Conservation (phyloP, 2,329 filamentous ascomycete species). For the Nothomitra cinnamomea region DNA sequence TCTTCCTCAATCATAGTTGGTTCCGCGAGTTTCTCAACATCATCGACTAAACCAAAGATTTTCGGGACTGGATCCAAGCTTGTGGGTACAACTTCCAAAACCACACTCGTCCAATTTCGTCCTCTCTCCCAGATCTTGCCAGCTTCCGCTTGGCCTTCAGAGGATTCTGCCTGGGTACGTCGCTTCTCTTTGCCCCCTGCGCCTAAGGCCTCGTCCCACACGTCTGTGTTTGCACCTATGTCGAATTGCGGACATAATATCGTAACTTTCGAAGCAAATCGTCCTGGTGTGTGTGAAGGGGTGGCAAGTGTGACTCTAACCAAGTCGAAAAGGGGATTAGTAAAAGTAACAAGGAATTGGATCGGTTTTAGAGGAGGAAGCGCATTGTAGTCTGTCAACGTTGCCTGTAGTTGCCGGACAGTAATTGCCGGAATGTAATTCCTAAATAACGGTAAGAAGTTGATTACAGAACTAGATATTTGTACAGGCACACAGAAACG, state of each 20-base stretch:
- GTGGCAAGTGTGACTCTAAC: slow-evolving; percentile 80
- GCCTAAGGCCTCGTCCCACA: slow-evolving; percentile 78
- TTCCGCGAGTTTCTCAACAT: slow-evolving; percentile 4
- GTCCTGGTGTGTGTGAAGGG: slow-evolving; percentile 59
- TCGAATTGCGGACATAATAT: slow-evolving; percentile 90
- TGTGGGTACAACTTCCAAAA: slow-evolving; percentile 54
- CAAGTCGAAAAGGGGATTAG: slow-evolving; percentile 84
- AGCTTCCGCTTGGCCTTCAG: slow-evolving; percentile 45
- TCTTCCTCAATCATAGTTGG: slow-evolving; percentile 25
- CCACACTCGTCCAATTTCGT: slow-evolving; percentile 86
- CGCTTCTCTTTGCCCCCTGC: slow-evolving; percentile 19
- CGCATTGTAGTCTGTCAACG: slow-evolving; percentile 17
- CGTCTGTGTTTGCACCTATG: slow-evolving; percentile 82
- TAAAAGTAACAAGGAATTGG: slow-evolving; percentile 79
- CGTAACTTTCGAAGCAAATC: slow-evolving; percentile 65
- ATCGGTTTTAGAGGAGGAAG: slow-evolving; percentile 34
- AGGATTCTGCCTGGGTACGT: slow-evolving; percentile 14
- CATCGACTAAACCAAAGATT: slow-evolving; percentile 11
- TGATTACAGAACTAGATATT: background rate
- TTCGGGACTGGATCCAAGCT: slow-evolving; percentile 10
- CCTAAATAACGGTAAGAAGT: slow-evolving; percentile 21
- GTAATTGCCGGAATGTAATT: slow-evolving; percentile 75
- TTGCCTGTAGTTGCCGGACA: slow-evolving; percentile 42
- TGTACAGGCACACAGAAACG: background rate
- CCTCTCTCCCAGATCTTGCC: slow-evolving; percentile 95